These are phyloP conservation scores for Pythium aquatile DNA, from an alignment of 352 stramenopile species.

Conservation along the genomic window DNA sequence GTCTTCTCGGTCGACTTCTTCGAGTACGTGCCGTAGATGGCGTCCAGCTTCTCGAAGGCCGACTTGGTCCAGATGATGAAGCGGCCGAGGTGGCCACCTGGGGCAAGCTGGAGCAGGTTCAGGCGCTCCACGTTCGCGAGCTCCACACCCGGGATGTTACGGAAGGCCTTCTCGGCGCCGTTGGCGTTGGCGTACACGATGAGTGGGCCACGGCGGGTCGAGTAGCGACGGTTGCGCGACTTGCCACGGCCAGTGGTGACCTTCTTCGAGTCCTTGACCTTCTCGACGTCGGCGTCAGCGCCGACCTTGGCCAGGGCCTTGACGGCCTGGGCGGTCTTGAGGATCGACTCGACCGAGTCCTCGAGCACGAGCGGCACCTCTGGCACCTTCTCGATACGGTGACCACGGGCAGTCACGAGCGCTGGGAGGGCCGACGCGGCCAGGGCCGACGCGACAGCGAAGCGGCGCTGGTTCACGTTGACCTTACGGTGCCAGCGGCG, in stretches of 20 bases:
- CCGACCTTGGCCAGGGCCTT: conserved; percentile 95
- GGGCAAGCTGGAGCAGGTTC: conserved; percentile 97
- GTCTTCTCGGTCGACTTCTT: conserved; percentile 91
- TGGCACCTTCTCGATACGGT: conserved; percentile 96
- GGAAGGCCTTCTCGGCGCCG: conserved; percentile 94
- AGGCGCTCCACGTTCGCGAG: conserved; percentile 96
- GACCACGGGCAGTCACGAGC: conserved; percentile 97
- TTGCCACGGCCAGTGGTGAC: conserved; percentile 98
- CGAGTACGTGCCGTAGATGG: conserved; percentile 94
- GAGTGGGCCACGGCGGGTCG: conserved; percentile 93
- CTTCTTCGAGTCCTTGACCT: conserved; percentile 98
- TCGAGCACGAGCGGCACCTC: conserved; percentile 98
- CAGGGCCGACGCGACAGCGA: conserved; percentile 96
- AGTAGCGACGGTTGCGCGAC: conserved; percentile 98
- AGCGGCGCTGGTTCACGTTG: conserved; percentile 98
- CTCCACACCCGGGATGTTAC: conserved; percentile 98
- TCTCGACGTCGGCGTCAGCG: conserved; percentile 95
- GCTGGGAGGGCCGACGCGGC: conserved; percentile 96
- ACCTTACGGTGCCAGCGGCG: conserved; percentile 99
- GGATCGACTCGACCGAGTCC: conserved; percentile 88
- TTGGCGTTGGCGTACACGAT: conserved; percentile 96
- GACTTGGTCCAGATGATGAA: conserved; percentile 99
- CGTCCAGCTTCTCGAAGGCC: conserved; percentile 96
- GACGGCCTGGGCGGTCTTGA: conserved; percentile 95
- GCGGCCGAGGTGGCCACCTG: conserved; percentile 97